A percentile compares a stretch with the other conserved stretches of the same genome.
phyloP scores from a whole-genome alignment of 2,329 filamentous ascomycete genomes.

The Graphilbum sp. region DNA sequence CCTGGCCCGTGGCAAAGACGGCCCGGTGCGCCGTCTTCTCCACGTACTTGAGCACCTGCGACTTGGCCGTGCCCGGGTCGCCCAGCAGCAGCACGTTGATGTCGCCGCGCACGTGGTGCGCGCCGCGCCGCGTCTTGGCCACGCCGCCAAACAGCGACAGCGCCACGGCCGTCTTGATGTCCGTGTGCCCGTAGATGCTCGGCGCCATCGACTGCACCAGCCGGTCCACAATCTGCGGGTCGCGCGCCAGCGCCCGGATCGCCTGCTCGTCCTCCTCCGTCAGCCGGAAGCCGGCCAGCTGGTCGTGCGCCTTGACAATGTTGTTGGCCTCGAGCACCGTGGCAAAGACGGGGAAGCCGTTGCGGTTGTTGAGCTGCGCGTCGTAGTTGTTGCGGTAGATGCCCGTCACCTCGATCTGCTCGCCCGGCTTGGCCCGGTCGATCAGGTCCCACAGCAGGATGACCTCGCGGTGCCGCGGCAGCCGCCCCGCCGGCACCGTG shows the following conservation, averaged over 20 bases:
- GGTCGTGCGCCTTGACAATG: conserved; percentile 90
- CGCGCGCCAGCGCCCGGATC: conserved; percentile 74
- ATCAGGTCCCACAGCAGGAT: conserved; percentile 95
- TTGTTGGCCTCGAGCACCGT: conserved; percentile 97
- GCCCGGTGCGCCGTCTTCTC: conserved; percentile 95
- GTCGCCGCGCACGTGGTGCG: conserved; percentile 83
- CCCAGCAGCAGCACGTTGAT: conserved; percentile 95
- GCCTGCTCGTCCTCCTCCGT: conserved; percentile 89
- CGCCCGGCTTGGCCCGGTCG: conserved; percentile 88
- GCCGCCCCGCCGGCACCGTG: conserved; percentile 85
- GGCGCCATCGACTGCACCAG: conserved; percentile 87
- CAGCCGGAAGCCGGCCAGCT: conserved; percentile 88
- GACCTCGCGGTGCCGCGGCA: conserved; percentile 85
- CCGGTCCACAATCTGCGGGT: conserved; percentile 85
- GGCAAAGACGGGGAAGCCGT: conserved; percentile 95
- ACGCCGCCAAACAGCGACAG: conserved; percentile 91
- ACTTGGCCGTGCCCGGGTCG: conserved; percentile 96
- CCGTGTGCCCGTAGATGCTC: conserved; percentile 90
- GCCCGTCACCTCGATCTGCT: conserved; percentile 93
- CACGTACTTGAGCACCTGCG: conserved; percentile 91
- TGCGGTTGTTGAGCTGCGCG: conserved; percentile 93
- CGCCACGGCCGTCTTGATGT: conserved; percentile 94
- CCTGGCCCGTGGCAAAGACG: conserved; percentile 94
- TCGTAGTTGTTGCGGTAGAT: conserved; percentile 98
- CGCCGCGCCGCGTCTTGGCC: conserved; percentile 75